Percentiles rank a stretch among this genome's conserved stretches.
Evolutionary conservation across 2,329 filamentous ascomycete species (phyloP).

Genomic region (Aspergillus ibericus): DNA sequence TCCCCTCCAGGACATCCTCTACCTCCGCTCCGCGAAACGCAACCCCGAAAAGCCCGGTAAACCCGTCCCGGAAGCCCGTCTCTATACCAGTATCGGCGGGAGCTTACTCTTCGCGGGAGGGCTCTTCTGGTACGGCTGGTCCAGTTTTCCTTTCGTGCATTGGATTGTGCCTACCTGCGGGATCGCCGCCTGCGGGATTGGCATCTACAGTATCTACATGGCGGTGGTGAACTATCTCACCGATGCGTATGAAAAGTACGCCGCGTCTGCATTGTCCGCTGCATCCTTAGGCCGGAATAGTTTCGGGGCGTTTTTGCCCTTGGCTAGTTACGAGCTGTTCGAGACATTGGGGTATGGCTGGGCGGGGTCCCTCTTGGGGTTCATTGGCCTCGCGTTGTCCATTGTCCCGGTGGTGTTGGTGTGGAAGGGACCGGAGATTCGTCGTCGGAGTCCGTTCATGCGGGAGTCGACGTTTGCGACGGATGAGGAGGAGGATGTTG

Average conservation of each 20-base stretch:
- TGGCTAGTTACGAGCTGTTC: constrained; percentile 45
- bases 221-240: constrained; percentile 52
- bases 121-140: constrained; percentile 41
- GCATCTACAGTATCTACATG: constrained; percentile 48
- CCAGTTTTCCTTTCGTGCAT: constrained; percentile 24
- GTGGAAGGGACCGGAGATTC: constrained; percentile 43
- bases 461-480: constrained; percentile 26
- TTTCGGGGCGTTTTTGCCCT: constrained; percentile 49
- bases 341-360: constrained; percentile 44
- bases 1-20: constrained; percentile 39
- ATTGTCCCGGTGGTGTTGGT: constrained; percentile 45
- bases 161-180: constrained; percentile 38
- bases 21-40: constrained; percentile 19
- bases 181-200: constrained; percentile 40
- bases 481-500: constrained; percentile 6
- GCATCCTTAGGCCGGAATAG: constrained; percentile 48
- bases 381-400: constrained; percentile 42
- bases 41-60: constrained; percentile 39
- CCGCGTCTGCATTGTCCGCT: constrained; percentile 48
- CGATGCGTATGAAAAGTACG: constrained; percentile 51
- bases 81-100: constrained; percentile 46
- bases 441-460: constrained; percentile 32
- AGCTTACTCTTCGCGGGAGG: constrained; percentile 38
- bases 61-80: constrained; percentile 45
- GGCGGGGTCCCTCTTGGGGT: constrained; percentile 47